Base-by-base conservation (phyloP, 2,329 filamentous ascomycete species). In the Kalaharituber pfeilii region DNA sequence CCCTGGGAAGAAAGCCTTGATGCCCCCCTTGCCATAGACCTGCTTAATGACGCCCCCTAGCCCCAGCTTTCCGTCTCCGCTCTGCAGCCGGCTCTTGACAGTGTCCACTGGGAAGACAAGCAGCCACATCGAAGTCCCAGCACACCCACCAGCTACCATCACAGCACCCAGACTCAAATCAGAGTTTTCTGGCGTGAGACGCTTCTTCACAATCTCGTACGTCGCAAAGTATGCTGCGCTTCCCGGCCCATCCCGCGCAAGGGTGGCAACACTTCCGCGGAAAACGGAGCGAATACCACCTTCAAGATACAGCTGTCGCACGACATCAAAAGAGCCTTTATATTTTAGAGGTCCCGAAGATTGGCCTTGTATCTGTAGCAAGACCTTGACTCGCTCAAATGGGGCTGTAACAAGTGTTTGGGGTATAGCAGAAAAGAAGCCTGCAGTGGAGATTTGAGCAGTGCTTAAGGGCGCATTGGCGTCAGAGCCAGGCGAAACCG, bases 341-440 rank as follows among this genome's bases (percentile, higher is more conserved):
- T 96, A 96, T 66, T 85, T 86, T 70, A 94, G 93, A 72, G 95
- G 84, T 65, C 88, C 89, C 0, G 88, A 85, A 0, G 81, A 80
- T 70, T 95, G 87, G 65, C 87, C 88, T 71, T 96, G 91, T 62
- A 96, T 93, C 70, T 98, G 91, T 1, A 98, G 81, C 60, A 98
- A 87, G 54, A 98, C 89, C 72, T 98, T 98, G 64, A 98, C 87
- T 66, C 91, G 89, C 76, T 98, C 91, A 68, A 98, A 96, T 57
- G 91, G 91, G 3, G 91, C 91, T n/a, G 91, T 96, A 72, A 98
- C 95, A 69, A 86, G 71, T 3, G 91, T 98, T 86, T 94, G 94
- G 65, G 91, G 91, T 57, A 98, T 84, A 57, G 91, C 91, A 66
- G 86, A 94, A 78, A 98, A 93, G 79, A 95, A 95, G 60, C 91